Percentiles rank a stretch among this genome's conserved stretches.
Evolutionary conservation across 2,329 filamentous ascomycete genomes (phyloP).

Genomic region (Xylariaceae sp.): DNA sequence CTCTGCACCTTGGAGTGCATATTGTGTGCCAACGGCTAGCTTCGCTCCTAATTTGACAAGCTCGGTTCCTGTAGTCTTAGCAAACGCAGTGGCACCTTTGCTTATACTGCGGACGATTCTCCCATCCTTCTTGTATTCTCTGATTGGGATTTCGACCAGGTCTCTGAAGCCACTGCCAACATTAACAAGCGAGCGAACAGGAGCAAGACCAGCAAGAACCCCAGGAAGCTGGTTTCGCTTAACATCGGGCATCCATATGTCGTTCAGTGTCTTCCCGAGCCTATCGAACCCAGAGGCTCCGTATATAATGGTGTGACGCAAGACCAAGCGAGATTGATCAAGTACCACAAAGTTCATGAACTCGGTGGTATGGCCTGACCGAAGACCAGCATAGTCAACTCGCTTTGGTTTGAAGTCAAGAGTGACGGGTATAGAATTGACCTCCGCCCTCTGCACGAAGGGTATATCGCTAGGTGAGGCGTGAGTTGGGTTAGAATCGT

Average conservation of each 20-base stretch:
- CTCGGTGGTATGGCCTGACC: slow-evolving; percentile 92
- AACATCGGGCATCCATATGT: slow-evolving; percentile 96
- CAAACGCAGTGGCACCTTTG: slow-evolving; percentile 89
- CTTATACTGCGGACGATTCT: slow-evolving; percentile 89
- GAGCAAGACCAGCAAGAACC: slow-evolving; percentile 86
- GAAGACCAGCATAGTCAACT: slow-evolving; percentile 92
- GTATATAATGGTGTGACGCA: slow-evolving; percentile 91
- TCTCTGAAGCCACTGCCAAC: slow-evolving; percentile 87
- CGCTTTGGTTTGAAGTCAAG: slow-evolving; percentile 97
- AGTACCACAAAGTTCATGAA: slow-evolving; percentile 99
- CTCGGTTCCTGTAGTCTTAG: slow-evolving; percentile 90
- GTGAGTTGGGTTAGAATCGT: slow-evolving; percentile 66
- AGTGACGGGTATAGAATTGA: slow-evolving; percentile 82
- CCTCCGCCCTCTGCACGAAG: slow-evolving; percentile 88
- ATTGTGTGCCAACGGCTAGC: slow-evolving; percentile 92
- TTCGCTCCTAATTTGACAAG: slow-evolving; percentile 95
- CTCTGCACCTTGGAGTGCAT: slow-evolving; percentile 88
- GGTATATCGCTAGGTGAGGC: slow-evolving; percentile 73
- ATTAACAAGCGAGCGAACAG: slow-evolving; percentile 89
- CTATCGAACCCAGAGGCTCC: slow-evolving; percentile 90
- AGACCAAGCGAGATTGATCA: slow-evolving; percentile 83
- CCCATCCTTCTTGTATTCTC: slow-evolving; percentile 93
- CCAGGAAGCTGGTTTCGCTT: slow-evolving; percentile 86
- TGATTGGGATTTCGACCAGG: slow-evolving; percentile 86
- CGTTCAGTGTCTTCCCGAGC: slow-evolving; percentile 87